Percentiles rank a stretch among this genome's conserved stretches.
These are phyloP conservation scores for Colletotrichum karsti DNA, from an alignment of 2,329 filamentous ascomycete species.

Conservation along the genomic window DNA sequence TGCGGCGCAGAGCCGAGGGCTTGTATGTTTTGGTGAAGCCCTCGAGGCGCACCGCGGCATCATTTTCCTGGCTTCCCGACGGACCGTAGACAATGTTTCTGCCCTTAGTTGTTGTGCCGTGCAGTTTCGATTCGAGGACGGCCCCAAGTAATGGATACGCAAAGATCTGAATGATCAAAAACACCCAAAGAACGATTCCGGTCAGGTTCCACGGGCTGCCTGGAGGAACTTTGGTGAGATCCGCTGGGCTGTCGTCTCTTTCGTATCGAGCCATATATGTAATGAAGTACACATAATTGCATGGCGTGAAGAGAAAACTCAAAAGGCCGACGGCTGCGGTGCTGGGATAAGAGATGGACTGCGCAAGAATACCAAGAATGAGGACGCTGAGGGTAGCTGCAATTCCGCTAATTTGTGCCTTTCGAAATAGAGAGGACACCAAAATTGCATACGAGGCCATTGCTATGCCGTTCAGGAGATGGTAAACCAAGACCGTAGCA, in stretches of 20 bases:
- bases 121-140: conserved; percentile 76
- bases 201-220: conserved; percentile 73
- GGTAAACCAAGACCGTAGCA: conserved; percentile 76
- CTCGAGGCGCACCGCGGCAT: conserved; percentile 73
- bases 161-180: conserved; percentile 80
- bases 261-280: conserved; percentile 83
- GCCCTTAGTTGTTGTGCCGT: conserved; percentile 75
- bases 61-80: conserved; percentile 32
- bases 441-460: conserved; percentile 84
- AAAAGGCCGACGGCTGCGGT: conserved; percentile 74
- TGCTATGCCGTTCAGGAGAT: conserved; percentile 79
- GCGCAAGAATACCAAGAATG: conserved; percentile 82
- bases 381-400: conserved; percentile 77
- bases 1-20: conserved; percentile 67
- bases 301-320: conserved; percentile 83
- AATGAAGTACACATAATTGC: conserved; percentile 86
- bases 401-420: conserved; percentile 88
- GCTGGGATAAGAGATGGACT: conserved; percentile 71
- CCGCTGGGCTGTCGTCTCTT: conserved; percentile 63
- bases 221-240: conserved; percentile 70
- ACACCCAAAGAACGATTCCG: conserved; percentile 80
- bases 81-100: conserved; percentile 58
- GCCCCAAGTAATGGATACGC: conserved; percentile 80
- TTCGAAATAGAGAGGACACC: conserved; percentile 84
- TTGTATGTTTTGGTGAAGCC: conserved; percentile 82